Conservation (phyloP, 352 stramenopile species). For the Pythium pyrilobum region DNA sequence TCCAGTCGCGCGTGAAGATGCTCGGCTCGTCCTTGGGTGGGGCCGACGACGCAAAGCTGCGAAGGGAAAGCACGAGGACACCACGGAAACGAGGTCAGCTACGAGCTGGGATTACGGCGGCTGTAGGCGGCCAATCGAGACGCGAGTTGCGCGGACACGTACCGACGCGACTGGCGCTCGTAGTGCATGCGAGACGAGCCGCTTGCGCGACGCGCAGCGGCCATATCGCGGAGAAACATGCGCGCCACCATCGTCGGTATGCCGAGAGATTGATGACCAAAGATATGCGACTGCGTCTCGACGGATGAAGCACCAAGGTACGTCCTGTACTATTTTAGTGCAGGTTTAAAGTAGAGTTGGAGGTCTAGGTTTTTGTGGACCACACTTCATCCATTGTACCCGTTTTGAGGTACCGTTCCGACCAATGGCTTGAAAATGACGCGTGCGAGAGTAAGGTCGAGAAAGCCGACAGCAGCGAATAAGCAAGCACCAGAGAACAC, state of each 20-base stretch:
- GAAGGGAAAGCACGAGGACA: not conserved
- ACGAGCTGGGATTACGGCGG: not conserved
- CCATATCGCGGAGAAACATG: slow-evolving; percentile 11
- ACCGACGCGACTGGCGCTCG: slow-evolving; percentile 12
- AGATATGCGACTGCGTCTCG: slow-evolving; percentile 11
- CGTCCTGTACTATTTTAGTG: too few species aligned
- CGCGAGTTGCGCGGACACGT: not conserved
- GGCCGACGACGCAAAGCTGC: slow-evolving; percentile 9
- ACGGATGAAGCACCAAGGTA: too few species aligned
- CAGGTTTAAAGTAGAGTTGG: too few species aligned
- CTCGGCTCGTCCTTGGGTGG: slow-evolving; percentile 19
- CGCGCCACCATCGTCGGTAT: slow-evolving; percentile 10
- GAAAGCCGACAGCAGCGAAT: not conserved
- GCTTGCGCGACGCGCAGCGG: not conserved
- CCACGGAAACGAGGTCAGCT: not conserved
- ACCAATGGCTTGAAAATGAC: slow-evolving; percentile 24
- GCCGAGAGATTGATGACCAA: not conserved
- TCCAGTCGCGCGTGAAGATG: slow-evolving; percentile 45
- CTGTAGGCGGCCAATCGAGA: not conserved
- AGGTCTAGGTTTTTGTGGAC: not conserved
- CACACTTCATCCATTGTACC: slow-evolving; percentile 5
- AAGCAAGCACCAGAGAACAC: not conserved
- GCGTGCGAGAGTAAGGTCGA: slow-evolving; percentile 1
- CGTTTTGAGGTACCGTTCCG: not conserved
- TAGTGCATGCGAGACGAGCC: not conserved